phyloP scores from a whole-genome alignment of 441 rosid genomes.

The Erysimum pusillum region DNA sequence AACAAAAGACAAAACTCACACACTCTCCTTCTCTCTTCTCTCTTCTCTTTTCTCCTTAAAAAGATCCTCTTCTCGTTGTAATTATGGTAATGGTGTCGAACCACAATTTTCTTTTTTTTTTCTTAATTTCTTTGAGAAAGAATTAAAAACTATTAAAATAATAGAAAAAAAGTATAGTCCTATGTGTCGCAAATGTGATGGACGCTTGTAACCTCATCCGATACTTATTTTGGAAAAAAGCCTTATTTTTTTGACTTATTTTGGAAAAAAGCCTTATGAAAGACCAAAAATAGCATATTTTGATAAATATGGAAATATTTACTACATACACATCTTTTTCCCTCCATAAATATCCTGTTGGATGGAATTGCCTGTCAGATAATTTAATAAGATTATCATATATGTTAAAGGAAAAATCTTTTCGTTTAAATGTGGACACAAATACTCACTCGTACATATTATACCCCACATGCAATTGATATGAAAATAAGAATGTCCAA shows the following conservation, averaged over 20 bases:
- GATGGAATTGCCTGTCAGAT: constrained; percentile 24
- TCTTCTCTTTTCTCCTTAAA: constrained; percentile 40
- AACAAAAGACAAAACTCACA: constrained; percentile 42
- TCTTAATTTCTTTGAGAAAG: constrained; percentile 1
- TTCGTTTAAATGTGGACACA: constrained; percentile 43
- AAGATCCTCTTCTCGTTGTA: constrained; percentile 45
- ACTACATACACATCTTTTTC: constrained; percentile 36
- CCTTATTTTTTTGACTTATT: too few relatives aligned
- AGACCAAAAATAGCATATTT: constrained; percentile 43
- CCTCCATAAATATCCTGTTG: constrained; percentile 31
- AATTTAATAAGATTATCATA: background rate
- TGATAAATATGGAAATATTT: constrained; percentile 39
- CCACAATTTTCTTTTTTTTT: background rate
- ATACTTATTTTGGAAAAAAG: constrained; percentile 43
- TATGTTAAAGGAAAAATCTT: background rate
- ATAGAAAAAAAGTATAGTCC: constrained; percentile 7
- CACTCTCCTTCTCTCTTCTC: constrained; percentile 32
- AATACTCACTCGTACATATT: constrained; percentile 16
- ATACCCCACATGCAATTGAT: constrained; percentile 11
- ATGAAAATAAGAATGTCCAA: background rate
- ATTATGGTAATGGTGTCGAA: constrained; percentile 46
- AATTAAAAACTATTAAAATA: constrained; percentile 23
- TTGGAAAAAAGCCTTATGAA: constrained; percentile 30
- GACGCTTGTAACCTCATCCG: constrained; percentile 49
- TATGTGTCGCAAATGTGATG: constrained; percentile 48